phyloP scores from a whole-genome alignment of 2,329 filamentous ascomycete genomes.

The Aurifilum marmelostoma region DNA sequence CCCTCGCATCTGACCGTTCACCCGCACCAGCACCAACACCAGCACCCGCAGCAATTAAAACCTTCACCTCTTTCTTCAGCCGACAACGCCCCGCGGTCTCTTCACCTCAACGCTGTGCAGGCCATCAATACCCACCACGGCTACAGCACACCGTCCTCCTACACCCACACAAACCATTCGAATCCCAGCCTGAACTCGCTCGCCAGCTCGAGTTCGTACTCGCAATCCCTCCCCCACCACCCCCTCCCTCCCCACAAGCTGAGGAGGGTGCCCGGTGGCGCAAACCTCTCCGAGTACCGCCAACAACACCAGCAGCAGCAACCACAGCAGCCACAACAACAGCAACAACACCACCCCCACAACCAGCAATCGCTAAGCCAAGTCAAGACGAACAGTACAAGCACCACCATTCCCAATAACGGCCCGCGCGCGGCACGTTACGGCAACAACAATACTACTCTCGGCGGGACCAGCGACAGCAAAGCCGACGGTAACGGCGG shows the following conservation, averaged over 20 bases:
- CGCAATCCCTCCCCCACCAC: constrained; percentile 23
- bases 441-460: not conserved
- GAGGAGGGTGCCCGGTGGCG: constrained; percentile 32
- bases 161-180: constrained; percentile 23
- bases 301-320: constrained; percentile 11
- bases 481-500: constrained; percentile 7
- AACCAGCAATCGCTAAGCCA: constrained; percentile 34
- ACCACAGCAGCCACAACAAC: not conserved
- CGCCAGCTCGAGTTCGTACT: constrained; percentile 11
- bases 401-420: constrained; percentile 47
- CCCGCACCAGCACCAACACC: not conserved
- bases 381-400: constrained; percentile 60
- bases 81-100: constrained; percentile 27
- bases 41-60: constrained; percentile 7
- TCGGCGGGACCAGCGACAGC: not conserved
- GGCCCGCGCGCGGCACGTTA: not conserved
- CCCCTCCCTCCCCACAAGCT: constrained; percentile 20
- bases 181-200: constrained; percentile 9
- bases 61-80: constrained; percentile 29
- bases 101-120: constrained; percentile 29
- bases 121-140: constrained; percentile 26
- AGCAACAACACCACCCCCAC: constrained; percentile 35
- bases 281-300: constrained; percentile 54
- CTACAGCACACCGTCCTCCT: constrained; percentile 14
- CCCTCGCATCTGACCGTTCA: constrained; percentile 7